Evolutionary conservation across 2,329 filamentous ascomycete species (phyloP), one percentile per base, ranked within the genome.

Genomic region (Aspergillus pseudoglaucus): DNA sequence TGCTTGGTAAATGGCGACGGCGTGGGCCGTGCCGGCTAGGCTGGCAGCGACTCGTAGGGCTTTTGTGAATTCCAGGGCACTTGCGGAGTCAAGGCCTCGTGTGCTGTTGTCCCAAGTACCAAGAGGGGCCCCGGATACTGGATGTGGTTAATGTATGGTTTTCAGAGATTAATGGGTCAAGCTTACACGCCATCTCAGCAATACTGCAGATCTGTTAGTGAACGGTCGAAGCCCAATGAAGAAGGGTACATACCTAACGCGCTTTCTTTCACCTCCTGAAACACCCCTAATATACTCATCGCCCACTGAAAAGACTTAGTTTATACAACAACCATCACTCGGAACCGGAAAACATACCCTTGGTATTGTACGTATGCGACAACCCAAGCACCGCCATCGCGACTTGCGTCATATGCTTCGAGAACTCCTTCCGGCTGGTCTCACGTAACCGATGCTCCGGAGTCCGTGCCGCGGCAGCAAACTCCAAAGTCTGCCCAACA

Each of bases 271-370:
- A 45, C 80, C 80, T 52, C 82, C 82, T 23, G 76, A 80, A 4
- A 84, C 80, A 27, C 81, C 81, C 18, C 80, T 74, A 14, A 83
- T 73, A 51, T 77, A 83, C 42, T 83, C 78, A 55, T 81, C 63
- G 3, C 70, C 70, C 23, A 73, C 73, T 64, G 45, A 8, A 15
- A 22, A n/a, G 3, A 10, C 4, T 44, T n/a, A 44, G 18, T 6
- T 6, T 2, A 18, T 7, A 18, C 12, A 12, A 42, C 17, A 15
- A 9, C 6, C 10, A 30, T 4, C 14, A 14, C 17, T 12, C 10
- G 9, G 10, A 43, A 10, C 15, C 4, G 9, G 15, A n/a, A 35
- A 32, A 47, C 48, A 17, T 47, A 65, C 61, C 62, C 63, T 78
- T 76, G n/a, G 75, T 72, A 47, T 72, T 68, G 49, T 63, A 62